Conservation (phyloP, 139 green algal species). For the Chlorella sp. region DNA sequence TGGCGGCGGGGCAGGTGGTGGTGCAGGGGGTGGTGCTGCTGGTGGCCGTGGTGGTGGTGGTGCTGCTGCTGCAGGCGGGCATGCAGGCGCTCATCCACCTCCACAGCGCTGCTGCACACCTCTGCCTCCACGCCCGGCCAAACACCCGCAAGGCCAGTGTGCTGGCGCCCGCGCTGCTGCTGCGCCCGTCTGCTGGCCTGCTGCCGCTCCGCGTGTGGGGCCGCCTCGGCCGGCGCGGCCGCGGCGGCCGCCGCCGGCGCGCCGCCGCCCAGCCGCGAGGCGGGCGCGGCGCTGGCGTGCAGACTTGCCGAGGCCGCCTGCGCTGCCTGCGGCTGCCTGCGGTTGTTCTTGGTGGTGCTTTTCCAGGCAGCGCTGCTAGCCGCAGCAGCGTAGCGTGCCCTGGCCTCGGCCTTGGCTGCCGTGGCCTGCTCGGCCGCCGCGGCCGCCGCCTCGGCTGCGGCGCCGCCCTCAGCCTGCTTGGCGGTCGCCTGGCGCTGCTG, state of each 20-base stretch:
- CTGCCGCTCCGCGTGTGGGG: neutral
- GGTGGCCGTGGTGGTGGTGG: neutral
- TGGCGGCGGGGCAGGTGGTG: too few species aligned
- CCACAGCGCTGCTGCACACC: too few species aligned
- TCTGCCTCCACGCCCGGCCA: too few species aligned
- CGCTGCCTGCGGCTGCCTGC: too few species aligned
- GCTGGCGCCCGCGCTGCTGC: too few species aligned
- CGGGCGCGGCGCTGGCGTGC: too few species aligned
- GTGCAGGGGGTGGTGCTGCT: neutral
- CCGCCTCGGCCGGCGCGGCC: neutral
- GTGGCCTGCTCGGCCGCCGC: neutral
- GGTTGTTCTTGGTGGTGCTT: neutral
- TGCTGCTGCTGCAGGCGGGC: neutral
- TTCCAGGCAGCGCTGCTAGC: neutral
- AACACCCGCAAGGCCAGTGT: too few species aligned
- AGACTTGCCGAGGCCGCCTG: too few species aligned
- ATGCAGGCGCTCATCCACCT: neutral
- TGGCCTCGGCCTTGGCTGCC: neutral
- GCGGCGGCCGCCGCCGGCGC: neutral
- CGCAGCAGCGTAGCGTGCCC: neutral
- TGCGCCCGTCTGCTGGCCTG: too few species aligned
- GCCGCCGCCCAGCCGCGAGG: too few species aligned
- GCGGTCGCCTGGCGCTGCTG: neutral
- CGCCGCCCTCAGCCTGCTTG: neutral
- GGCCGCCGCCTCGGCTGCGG: conserved; percentile 1